phyloP scores from a whole-genome alignment of 148 eudicot species.

The Rhododendron griersonianum region DNA sequence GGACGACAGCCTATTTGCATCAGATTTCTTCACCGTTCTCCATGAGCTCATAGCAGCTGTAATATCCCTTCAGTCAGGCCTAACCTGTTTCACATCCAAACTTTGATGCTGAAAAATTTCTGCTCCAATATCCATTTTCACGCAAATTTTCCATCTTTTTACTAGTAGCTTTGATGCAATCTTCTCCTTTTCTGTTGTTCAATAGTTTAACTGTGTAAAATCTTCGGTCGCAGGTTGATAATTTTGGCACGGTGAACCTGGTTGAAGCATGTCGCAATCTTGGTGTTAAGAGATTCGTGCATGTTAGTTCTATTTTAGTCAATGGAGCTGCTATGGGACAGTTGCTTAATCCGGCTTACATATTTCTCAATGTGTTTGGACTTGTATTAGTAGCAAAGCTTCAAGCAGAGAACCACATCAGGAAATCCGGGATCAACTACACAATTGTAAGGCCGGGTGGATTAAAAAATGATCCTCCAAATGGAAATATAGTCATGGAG shows the following conservation, averaged over 20 bases:
- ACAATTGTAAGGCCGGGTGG: constrained; percentile 95
- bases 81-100: neutral
- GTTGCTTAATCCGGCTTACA: constrained; percentile 79
- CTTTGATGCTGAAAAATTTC: neutral
- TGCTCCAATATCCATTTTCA: neutral
- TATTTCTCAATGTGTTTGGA: constrained; percentile 83
- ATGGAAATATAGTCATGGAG: constrained; percentile 84
- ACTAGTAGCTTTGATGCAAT: neutral
- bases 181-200: neutral
- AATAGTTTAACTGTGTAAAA: neutral
- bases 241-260: constrained; percentile 82
- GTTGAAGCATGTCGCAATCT: constrained; percentile 85
- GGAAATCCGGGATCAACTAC: constrained; percentile 85
- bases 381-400: constrained; percentile 83
- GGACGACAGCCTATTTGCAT: neutral
- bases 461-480: constrained; percentile 83
- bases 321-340: constrained; percentile 99
- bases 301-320: constrained; percentile 79
- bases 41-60: neutral
- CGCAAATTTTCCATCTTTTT: neutral
- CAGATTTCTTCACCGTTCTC: neutral
- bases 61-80: neutral
- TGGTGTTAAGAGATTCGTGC: constrained; percentile 72
- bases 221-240: constrained; percentile 62
- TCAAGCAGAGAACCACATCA: constrained; percentile 77